Evolutionary conservation across 305 asterid genomes (phyloP).

Genomic region (Fraxinus xanthoxyloides): DNA sequence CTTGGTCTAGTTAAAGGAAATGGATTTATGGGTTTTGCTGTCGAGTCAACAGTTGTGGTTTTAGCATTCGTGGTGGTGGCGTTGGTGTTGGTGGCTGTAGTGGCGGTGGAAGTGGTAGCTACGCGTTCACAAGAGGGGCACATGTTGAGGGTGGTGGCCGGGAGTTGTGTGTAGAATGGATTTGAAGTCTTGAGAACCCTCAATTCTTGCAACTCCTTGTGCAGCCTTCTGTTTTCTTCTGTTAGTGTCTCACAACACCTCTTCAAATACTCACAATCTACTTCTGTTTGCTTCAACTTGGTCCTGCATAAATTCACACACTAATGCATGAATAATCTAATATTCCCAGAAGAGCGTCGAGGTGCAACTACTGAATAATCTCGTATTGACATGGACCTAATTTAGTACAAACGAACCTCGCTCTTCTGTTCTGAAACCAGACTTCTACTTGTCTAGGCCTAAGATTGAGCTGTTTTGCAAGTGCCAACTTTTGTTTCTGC

Average conservation of each 20-base stretch:
- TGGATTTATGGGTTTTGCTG: constrained; percentile 31
- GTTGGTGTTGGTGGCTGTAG: constrained; percentile 13
- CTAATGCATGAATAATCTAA: not conserved
- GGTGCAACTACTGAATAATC: not conserved
- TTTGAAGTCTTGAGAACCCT: constrained; percentile 66
- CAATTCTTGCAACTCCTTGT: constrained; percentile 72
- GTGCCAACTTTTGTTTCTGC: constrained; percentile 80
- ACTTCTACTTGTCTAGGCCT: constrained; percentile 89
- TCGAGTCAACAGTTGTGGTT: constrained; percentile 16
- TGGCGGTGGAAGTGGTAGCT: constrained; percentile 38
- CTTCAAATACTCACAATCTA: constrained; percentile 76
- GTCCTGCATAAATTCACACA: constrained; percentile 49
- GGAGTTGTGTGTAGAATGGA: constrained; percentile 74
- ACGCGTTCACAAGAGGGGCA: constrained; percentile 87
- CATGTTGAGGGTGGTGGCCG: constrained; percentile 86
- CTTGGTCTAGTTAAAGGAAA: constrained; percentile 52
- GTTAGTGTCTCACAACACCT: constrained; percentile 71
- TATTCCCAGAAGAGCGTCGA: not conserved
- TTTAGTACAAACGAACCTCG: constrained; percentile 42
- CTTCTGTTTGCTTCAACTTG: constrained; percentile 87
- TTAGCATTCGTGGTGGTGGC: not conserved
- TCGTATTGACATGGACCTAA: not conserved
- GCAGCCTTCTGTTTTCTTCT: constrained; percentile 70
- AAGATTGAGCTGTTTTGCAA: constrained; percentile 78
- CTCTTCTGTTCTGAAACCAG: constrained; percentile 93